phyloP scores from a whole-genome alignment of 1,139 yeast genomes.

The Saccharomycopsis hybrid region DNA sequence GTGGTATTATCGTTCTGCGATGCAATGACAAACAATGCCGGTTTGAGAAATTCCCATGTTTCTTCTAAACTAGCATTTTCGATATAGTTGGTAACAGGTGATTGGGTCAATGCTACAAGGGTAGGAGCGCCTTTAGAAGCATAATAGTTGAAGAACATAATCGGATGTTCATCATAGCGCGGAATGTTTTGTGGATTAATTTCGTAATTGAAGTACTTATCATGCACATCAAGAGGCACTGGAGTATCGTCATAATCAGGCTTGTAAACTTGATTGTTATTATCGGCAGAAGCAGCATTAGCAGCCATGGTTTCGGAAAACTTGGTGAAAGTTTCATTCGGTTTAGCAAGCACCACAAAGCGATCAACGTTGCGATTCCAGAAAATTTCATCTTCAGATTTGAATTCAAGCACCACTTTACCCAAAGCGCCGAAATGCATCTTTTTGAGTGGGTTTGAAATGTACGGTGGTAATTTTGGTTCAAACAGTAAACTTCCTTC shows the following conservation, averaged over 20 bases:
- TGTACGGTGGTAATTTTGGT: slow-evolving; percentile 48
- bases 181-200: slow-evolving; percentile 24
- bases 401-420: slow-evolving; percentile 67
- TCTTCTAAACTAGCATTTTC: slow-evolving; percentile 29
- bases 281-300: slow-evolving; percentile 22
- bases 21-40: slow-evolving; percentile 28
- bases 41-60: slow-evolving; percentile 40
- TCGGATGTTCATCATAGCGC: slow-evolving; percentile 44
- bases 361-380: slow-evolving; percentile 58
- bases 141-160: slow-evolving; percentile 40
- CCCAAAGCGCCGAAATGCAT: slow-evolving; percentile 72
- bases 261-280: slow-evolving; percentile 24
- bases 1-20: slow-evolving; percentile 4
- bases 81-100: slow-evolving; percentile 54
- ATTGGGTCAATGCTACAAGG: slow-evolving; percentile 57
- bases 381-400: slow-evolving; percentile 39
- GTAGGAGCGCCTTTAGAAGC: slow-evolving; percentile 38
- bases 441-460: slow-evolving; percentile 39
- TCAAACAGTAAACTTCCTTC: slow-evolving; percentile 47
- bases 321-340: slow-evolving; percentile 25
- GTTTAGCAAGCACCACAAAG: slow-evolving; percentile 40
- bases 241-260: slow-evolving; percentile 17
- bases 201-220: slow-evolving; percentile 15
- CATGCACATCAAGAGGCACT: slow-evolving; percentile 16
- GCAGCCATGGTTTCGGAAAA: slow-evolving; percentile 25